Conservation (phyloP, 2,329 filamentous ascomycete genomes). For the Hymenotorrendiella dingleyae region DNA sequence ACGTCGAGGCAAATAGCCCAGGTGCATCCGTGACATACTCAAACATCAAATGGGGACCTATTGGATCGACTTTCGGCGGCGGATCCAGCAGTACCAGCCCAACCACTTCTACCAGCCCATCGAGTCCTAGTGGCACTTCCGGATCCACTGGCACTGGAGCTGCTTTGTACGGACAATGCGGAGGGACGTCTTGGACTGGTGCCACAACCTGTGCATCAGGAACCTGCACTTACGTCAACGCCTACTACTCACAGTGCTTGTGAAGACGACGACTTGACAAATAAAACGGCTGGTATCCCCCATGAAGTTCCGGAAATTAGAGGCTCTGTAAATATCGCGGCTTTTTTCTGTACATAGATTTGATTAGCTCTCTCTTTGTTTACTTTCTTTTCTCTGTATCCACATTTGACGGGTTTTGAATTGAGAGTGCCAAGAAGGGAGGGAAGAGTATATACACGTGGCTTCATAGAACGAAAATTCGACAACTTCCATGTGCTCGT, state of each 20-base stretch:
- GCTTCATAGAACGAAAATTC: not conserved
- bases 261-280: no score
- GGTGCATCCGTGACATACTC: constrained; percentile 38
- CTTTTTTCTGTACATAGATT: constrained; percentile 16
- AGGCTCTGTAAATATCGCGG: constrained; percentile 10
- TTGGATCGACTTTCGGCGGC: constrained; percentile 30
- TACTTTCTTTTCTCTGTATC: constrained; percentile 16
- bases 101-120: constrained; percentile 22
- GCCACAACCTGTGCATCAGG: no score
- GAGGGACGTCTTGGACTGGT: no score
- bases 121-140: not conserved
- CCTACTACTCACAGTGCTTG: no score
- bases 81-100: no score
- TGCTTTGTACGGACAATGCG: no score
- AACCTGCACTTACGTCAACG: no score
- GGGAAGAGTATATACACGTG: not conserved
- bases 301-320: constrained; percentile 10
- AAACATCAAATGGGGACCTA: constrained; percentile 32
- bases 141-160: no score
- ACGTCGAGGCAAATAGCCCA: constrained; percentile 42
- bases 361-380: constrained; percentile 5
- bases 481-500: not conserved
- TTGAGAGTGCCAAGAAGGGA: not conserved
- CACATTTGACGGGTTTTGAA: constrained; percentile 9
- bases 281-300: constrained; percentile 3